These are phyloP conservation scores for Laetiporus sulphureus DNA, from an alignment of 1,284 basidiomycete species.

Conservation along the genomic window DNA sequence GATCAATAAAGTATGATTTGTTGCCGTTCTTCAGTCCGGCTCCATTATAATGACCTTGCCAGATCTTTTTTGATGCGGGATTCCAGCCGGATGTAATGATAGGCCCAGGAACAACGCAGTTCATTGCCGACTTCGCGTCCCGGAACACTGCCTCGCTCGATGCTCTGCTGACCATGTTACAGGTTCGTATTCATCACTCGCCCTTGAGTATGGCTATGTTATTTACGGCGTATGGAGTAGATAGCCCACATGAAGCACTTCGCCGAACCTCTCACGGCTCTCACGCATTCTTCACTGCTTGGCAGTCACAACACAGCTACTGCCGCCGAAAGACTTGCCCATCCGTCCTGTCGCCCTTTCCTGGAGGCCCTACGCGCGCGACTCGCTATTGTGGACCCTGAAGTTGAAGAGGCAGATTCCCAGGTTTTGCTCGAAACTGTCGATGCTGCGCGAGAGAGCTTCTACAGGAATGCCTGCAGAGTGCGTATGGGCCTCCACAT, in stretches of 20 bases:
- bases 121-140: slow-evolving; percentile 46
- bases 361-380: neutral
- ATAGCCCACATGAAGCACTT: slow-evolving; percentile 64
- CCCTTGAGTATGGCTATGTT: too few relatives aligned
- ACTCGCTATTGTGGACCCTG: too few relatives aligned
- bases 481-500: slow-evolving; percentile 43
- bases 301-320: neutral
- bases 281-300: slow-evolving; percentile 18
- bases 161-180: slow-evolving; percentile 46
- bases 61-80: slow-evolving; percentile 60
- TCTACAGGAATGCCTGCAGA: slow-evolving; percentile 28
- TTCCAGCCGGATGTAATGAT: slow-evolving; percentile 57
- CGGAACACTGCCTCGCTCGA: slow-evolving; percentile 53
- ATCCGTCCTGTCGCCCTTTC: slow-evolving; percentile 3
- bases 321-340: neutral
- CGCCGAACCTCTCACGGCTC: slow-evolving; percentile 45
- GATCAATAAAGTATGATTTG: slow-evolving; percentile 38
- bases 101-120: slow-evolving; percentile 50
- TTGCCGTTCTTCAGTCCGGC: too few relatives aligned
- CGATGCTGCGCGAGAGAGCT: slow-evolving; percentile 31
- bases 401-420: too few relatives aligned
- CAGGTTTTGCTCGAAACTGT: slow-evolving; percentile 31
- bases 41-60: neutral
- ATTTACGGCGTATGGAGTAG: slow-evolving; percentile 26
- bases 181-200: slow-evolving; percentile 34